Evolutionary conservation across 805 yeast genomes (phyloP).

Genomic region (Saccharomyces jurei): DNA sequence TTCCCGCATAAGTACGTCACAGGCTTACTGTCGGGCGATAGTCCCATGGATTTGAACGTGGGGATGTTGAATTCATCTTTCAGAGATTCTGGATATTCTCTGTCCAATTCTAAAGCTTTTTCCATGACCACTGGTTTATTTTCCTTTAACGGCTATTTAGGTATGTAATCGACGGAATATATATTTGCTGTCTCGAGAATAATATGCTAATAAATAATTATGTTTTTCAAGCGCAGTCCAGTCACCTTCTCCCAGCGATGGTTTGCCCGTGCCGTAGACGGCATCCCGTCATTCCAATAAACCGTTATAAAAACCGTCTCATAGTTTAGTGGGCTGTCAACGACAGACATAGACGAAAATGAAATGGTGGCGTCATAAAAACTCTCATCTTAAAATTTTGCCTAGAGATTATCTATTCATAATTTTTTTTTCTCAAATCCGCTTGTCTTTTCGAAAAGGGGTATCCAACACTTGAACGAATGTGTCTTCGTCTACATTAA

Average conservation of each 20-base stretch:
- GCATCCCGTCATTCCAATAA: neutral
- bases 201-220: neutral
- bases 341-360: neutral
- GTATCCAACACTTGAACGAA: neutral
- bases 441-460: neutral
- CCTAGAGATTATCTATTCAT: neutral
- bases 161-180: neutral
- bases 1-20: conserved; percentile 74
- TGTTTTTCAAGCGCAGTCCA: neutral
- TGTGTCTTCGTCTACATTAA: neutral
- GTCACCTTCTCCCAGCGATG: neutral
- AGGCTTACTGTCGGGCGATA: conserved; percentile 19
- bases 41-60: conserved; percentile 54
- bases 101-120: conserved; percentile 34
- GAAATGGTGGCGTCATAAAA: neutral
- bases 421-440: neutral
- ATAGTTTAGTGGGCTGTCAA: neutral
- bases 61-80: conserved; percentile 54
- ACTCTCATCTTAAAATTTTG: neutral
- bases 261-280: neutral
- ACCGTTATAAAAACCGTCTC: neutral
- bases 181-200: neutral
- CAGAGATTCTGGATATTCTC: conserved; percentile 31
- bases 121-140: conserved; percentile 2
- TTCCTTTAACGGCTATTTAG: neutral